These are phyloP conservation scores for Aquilaria yunnanensis DNA, from an alignment of 345 rosid genomes.

Conservation along the genomic window DNA sequence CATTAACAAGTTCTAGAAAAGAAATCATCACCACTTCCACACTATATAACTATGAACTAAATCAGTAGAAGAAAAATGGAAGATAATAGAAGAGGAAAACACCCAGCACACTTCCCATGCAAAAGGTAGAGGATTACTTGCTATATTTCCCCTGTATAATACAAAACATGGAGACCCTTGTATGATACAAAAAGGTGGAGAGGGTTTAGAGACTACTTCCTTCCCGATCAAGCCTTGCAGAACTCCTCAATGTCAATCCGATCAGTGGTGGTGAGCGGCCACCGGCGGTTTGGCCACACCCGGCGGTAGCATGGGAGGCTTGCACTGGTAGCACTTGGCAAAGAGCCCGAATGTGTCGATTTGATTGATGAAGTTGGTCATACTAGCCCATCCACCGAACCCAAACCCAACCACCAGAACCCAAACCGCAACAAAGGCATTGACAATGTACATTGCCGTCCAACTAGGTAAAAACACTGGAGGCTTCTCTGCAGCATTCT, in stretches of 20 bases:
- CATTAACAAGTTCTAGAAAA: conserved; percentile 13
- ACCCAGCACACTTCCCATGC: conserved; percentile 58
- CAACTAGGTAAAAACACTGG: conserved; percentile 82
- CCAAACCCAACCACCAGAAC: conserved; percentile 86
- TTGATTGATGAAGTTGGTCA: conserved; percentile 83
- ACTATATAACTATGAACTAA: conserved; percentile 35
- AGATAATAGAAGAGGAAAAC: conserved; percentile 10
- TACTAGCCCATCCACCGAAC: conserved; percentile 99
- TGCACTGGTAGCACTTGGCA: conserved; percentile 98
- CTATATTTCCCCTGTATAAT: conserved; percentile 41
- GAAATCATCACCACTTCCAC: conserved; percentile 43
- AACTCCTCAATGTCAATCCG: background rate
- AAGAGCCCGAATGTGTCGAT: conserved; percentile 89
- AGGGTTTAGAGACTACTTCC: background rate
- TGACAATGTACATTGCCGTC: conserved; percentile 78
- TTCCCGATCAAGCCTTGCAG: background rate
- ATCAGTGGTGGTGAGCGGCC: conserved; percentile 35
- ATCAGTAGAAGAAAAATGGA: conserved; percentile 17
- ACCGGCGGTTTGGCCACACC: conserved; percentile 15
- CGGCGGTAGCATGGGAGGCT: conserved; percentile 41
- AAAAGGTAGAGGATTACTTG: conserved; percentile 19
- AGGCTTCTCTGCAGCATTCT: conserved; percentile 98
- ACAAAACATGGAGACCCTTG: conserved; percentile 33
- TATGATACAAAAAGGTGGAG: background rate
- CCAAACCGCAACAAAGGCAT: conserved; percentile 74